These are phyloP conservation scores for Tulasnella sp. DNA, from an alignment of 768 basidiomycete species.

Conservation along the genomic window DNA sequence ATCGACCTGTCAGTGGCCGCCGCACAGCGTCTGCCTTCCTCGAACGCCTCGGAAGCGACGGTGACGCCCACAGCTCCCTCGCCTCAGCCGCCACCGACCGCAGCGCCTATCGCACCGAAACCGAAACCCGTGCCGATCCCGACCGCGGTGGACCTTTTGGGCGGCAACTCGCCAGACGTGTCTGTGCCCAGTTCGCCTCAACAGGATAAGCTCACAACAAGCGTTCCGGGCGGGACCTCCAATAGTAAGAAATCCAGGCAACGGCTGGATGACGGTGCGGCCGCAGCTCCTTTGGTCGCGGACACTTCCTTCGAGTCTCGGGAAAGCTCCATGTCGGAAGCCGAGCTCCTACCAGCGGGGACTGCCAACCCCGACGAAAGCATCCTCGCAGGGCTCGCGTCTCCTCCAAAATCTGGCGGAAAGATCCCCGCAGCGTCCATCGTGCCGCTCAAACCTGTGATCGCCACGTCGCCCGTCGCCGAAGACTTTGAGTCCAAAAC, in stretches of 20 bases:
- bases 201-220: neutral
- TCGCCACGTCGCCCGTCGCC: neutral
- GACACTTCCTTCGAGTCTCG: neutral
- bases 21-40: neutral
- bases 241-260: neutral
- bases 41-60: neutral
- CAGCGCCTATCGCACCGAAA: neutral
- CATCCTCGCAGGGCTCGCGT: neutral
- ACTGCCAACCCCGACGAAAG: neutral
- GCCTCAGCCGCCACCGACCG: neutral
- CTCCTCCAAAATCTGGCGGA: neutral
- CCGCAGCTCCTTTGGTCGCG: neutral
- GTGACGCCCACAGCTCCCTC: neutral
- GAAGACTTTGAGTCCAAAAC: neutral
- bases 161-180: neutral
- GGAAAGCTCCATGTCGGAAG: neutral
- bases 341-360: neutral
- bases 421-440: neutral
- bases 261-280: neutral
- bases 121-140: conserved; percentile 8
- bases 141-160: neutral
- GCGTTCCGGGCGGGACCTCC: neutral
- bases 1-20: neutral
- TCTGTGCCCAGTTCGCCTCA: neutral
- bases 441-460: neutral